Conservation (phyloP, 495 filamentous ascomycete genomes). For the Chaetomium tenue region DNA sequence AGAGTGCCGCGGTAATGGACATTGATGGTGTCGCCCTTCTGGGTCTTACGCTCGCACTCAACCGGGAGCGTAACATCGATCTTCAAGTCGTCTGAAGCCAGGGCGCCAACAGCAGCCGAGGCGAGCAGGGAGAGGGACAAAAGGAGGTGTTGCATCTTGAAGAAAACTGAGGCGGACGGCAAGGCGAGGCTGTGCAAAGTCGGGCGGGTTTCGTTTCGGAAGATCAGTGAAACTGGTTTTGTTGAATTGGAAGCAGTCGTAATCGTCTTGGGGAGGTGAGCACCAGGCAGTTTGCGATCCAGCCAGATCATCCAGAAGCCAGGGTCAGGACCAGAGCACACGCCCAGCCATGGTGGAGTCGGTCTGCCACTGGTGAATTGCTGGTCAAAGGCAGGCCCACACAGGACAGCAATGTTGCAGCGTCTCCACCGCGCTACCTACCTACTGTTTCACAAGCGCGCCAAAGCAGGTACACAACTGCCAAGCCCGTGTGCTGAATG, state of each 20-base stretch:
- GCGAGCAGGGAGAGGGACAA: slow-evolving; percentile 56
- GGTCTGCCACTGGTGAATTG: not conserved
- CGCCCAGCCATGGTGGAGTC: not conserved
- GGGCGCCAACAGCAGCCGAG: slow-evolving; percentile 49
- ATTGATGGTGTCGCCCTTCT: slow-evolving; percentile 71
- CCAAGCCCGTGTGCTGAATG: not conserved
- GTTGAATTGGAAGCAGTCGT: not conserved
- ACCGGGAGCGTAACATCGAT: slow-evolving; percentile 74
- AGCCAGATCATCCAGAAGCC: slow-evolving; percentile 14
- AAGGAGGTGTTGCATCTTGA: slow-evolving; percentile 57
- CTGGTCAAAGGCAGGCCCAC: too few species aligned
- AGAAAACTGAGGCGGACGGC: not conserved
- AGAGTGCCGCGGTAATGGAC: slow-evolving; percentile 90
- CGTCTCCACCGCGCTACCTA: not conserved
- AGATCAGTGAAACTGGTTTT: not conserved
- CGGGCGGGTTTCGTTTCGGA: not conserved
- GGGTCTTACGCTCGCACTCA: slow-evolving; percentile 66
- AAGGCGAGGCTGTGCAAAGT: not conserved
- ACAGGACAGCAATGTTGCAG: too few species aligned
- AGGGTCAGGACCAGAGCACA: not conserved
- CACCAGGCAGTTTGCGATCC: not conserved
- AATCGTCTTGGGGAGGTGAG: not conserved
- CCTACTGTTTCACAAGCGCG: not conserved
- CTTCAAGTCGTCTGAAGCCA: slow-evolving; percentile 58
- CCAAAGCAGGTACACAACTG: not conserved